Base-by-base conservation (phyloP, 1,284 basidiomycete species). In the Fereydounia khargensis region DNA sequence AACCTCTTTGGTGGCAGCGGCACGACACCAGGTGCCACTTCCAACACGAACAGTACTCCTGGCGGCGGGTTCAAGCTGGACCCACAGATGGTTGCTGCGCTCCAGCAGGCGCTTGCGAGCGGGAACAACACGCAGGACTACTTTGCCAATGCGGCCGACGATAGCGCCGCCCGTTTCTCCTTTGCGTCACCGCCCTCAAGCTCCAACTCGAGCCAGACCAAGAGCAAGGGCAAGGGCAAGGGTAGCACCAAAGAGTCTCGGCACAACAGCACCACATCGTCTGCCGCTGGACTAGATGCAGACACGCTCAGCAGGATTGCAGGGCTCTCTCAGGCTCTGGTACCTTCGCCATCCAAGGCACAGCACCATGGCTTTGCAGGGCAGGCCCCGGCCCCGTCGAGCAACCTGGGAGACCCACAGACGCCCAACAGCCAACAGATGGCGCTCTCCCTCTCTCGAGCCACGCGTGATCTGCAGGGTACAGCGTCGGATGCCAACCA, bases 401-500 rank as follows among this genome's bases (percentile, higher is more conserved):
- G n/a, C n/a, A n/a, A n/a, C n/a, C n/a, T n/a, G n/a, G n/a, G n/a
- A n/a, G n/a, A n/a, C n/a, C n/a, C n/a, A n/a, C n/a, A n/a, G n/a
- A n/a, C n/a, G n/a, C 43, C 5, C 25, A 55, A 45, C 48, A 55
- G 48, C 30, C 57, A 60, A 47, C 58, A 62, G 27, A 35, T 62
- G 1, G 58, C 53, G 0, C 43, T 62, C 1, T 56, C 49, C 3
- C 28, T 62, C 33, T 41, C 53, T 7, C 35, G 58, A 10, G 46
- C 48, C 4, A 22, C 53, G 14, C 42, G 49, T n/a, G 56, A 81
- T 38, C 80, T 87, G 0, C 70, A 81, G 20, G 85, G 84, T 47
- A 85, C 90, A 36, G 83, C 85, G 42, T 80, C 80, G 35, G 86
- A 89, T 47, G 86, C 90, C 21, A 84, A 86, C 52, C 81, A 82